Base-by-base conservation (phyloP, 2,329 filamentous ascomycete genomes). In the Parastagonospora nodorum region DNA sequence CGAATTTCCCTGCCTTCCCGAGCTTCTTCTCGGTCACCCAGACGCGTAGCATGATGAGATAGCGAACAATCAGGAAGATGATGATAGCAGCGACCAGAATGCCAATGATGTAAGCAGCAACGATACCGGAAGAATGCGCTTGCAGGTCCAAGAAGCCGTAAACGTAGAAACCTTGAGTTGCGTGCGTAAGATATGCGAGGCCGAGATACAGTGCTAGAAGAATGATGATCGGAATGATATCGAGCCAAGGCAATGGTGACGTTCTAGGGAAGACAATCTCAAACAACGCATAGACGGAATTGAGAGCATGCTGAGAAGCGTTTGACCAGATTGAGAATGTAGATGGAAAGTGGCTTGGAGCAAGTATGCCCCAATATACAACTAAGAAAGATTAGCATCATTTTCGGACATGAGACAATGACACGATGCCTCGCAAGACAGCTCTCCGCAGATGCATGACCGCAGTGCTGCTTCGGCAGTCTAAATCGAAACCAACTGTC, bases 241-340 rank as follows among this genome's bases (percentile, higher is more conserved):
- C 86, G 16, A 88, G 73, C 75, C 83, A 86, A 0, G 86, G 82
- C 24, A 83, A 79, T 9, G 84, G 82, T 6, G 78, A 76, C 2
- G 87, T 89, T 33, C 89, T 81, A 2, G 90, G 80, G 30, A 94
- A 60, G 16, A 88, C 24, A 60, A 94, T 81, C 75, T 95, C 90
- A 63, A 91, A 82, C n/a, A 92, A 77, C 1, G 88, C 88, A 69
- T 90, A 91, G 45, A 80, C 69, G 41, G 83, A 81, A 77, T 95
- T 95, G 45, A 95, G 75, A 15, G 78, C 87, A 74, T 96, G 91
- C 72, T 89, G 82, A 35, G 87, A 89, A 60, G 90, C 77, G 69
- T 89, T 88, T 62, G 75, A 79, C 85, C 82, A 78, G 6, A 72
- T 55, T 16, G 57, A 62, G 57, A 75, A 77, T 9, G 62, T 60